Evolutionary conservation across 345 rosid species (phyloP).

Genomic region (Populus davidiana): DNA sequence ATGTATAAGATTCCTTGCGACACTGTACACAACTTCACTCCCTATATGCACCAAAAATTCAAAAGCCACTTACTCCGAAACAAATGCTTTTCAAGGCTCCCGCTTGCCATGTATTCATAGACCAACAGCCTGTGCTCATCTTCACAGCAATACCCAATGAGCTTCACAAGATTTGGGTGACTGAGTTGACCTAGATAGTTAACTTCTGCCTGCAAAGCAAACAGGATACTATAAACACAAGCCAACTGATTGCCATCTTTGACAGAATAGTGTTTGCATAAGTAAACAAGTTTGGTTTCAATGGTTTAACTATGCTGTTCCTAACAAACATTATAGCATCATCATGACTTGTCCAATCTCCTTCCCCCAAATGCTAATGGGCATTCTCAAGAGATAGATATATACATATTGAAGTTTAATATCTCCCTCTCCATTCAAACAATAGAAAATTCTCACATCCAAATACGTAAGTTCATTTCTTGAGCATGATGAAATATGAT

Average conservation of each 20-base stretch:
- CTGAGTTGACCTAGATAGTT: conserved; percentile 90
- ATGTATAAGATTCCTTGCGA: not conserved
- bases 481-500: not conserved
- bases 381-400: not conserved
- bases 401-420: not conserved
- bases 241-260: not conserved
- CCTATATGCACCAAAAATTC: not conserved
- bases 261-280: not conserved
- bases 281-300: not conserved
- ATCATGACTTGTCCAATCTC: not conserved
- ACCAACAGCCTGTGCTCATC: conserved; percentile 86
- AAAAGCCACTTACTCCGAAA: conserved; percentile 70
- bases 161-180: conserved; percentile 92
- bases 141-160: conserved; percentile 97
- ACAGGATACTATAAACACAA: not conserved
- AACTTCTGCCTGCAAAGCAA: conserved; percentile 78
- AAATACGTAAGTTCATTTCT: not conserved
- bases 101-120: conserved; percentile 91
- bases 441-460: not conserved
- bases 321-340: not conserved
- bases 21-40: not conserved
- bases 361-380: not conserved
- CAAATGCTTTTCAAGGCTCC: conserved; percentile 94
- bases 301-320: not conserved
- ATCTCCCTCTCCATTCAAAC: not conserved